These are phyloP conservation scores for Waltergamsia citrina DNA, from an alignment of 2,329 filamentous ascomycete genomes.

Conservation along the genomic window DNA sequence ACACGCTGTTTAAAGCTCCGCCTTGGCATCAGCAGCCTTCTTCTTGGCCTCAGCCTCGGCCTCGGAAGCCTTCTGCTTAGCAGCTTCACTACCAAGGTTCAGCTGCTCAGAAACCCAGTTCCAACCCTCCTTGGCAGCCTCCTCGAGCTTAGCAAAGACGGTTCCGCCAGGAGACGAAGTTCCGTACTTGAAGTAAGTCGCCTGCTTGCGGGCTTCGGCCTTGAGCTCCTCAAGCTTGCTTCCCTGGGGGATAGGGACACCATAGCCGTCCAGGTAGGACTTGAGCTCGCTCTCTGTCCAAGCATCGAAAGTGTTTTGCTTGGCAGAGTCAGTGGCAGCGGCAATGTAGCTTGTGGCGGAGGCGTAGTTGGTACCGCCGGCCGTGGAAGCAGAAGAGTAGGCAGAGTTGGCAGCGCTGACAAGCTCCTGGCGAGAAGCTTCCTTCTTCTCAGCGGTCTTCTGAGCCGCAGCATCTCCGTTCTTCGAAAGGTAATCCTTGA, in stretches of 20 bases:
- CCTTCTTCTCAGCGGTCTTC: constrained; percentile 51
- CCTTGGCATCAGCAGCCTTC: constrained; percentile 25
- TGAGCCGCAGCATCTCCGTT: constrained; percentile 46
- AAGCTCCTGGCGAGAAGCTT: constrained; percentile 64
- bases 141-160: constrained; percentile 53
- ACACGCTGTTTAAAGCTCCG: constrained; percentile 48
- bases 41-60: constrained; percentile 16
- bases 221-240: constrained; percentile 60
- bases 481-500: constrained; percentile 47
- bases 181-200: constrained; percentile 70
- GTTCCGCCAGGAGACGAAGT: constrained; percentile 57
- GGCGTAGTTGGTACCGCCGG: constrained; percentile 49
- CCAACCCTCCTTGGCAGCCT: constrained; percentile 35
- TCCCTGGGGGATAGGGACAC: constrained; percentile 57
- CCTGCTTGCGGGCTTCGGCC: constrained; percentile 61
- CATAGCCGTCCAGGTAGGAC: constrained; percentile 71
- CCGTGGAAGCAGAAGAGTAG: constrained; percentile 49
- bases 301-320: constrained; percentile 58
- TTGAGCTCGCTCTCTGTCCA: constrained; percentile 71
- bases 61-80: constrained; percentile 35
- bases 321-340: constrained; percentile 54
- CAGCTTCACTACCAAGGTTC: constrained; percentile 34
- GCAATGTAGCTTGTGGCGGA: constrained; percentile 64
- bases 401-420: constrained; percentile 53
- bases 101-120: constrained; percentile 43